These are phyloP conservation scores for slime mould (Dictyostelium discoideum) DNA, from an alignment of 78 protist species.

Conservation along the genomic window dicty_2.7 NC_007091.3:1135001-1135500, in stretches of 20 bases:
- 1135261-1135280: no score
- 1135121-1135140: constrained; percentile 18
- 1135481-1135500: background rate
- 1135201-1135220: background rate
- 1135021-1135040: constrained; percentile 26
- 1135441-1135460: background rate
- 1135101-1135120: background rate
- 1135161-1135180: constrained; percentile 9
- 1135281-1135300: no score
- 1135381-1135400: background rate
- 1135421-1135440: background rate
- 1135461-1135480: background rate
- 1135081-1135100: background rate
- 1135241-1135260: no score
- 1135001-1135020: background rate
- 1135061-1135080: background rate
- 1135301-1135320: background rate
- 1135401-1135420: background rate
- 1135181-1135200: background rate
- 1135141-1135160: constrained; percentile 1
- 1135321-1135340: background rate
- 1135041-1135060: background rate
- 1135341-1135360: background rate
- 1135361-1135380: no score
- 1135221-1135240: background rate